Conservation (phyloP, 169 alveolate species). For the Plasmodium vivax region DNA sequence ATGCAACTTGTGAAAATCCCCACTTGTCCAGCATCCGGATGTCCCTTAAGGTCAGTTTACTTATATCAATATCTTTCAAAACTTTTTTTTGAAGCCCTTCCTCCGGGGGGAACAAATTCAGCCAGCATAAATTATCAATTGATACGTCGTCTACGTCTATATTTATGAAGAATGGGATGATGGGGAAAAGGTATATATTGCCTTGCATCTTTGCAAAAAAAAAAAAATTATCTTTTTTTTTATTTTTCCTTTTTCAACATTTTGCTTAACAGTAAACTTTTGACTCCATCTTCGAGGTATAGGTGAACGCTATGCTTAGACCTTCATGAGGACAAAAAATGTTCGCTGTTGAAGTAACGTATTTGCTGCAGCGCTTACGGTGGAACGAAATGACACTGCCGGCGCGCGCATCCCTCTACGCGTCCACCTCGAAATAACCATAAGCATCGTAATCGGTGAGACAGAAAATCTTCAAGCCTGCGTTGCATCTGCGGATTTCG, state of each 20-base stretch:
- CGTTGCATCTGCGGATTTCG: conserved; percentile 26
- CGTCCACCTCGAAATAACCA: conserved; percentile 25
- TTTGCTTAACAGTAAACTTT: conserved; percentile 45
- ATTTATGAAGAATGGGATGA: conserved; percentile 17
- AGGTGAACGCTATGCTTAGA: conserved; percentile 51
- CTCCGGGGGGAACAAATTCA: conserved; percentile 53
- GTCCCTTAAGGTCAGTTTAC: conserved; percentile 46
- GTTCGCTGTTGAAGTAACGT: not conserved
- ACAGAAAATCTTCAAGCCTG: conserved; percentile 34
- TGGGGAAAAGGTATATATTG: not conserved
- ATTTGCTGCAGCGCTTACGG: not conserved
- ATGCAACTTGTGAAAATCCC: not conserved
- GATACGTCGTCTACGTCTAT: conserved; percentile 67
- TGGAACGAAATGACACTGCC: not conserved
- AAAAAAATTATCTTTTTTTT: not conserved
- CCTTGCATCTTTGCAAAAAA: not conserved
- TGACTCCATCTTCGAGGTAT: conserved; percentile 62
- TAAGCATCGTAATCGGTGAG: conserved; percentile 73
- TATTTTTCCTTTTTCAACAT: conserved; percentile 11
- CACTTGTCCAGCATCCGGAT: conserved; percentile 63
- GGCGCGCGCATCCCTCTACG: not conserved
- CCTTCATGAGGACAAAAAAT: conserved; percentile 16
- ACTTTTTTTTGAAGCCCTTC: conserved; percentile 47
- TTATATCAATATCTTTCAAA: conserved; percentile 41
- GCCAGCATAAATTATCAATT: conserved; percentile 40